Base-by-base conservation (phyloP, 495 filamentous ascomycete species). In the Penicillium nucicola region DNA sequence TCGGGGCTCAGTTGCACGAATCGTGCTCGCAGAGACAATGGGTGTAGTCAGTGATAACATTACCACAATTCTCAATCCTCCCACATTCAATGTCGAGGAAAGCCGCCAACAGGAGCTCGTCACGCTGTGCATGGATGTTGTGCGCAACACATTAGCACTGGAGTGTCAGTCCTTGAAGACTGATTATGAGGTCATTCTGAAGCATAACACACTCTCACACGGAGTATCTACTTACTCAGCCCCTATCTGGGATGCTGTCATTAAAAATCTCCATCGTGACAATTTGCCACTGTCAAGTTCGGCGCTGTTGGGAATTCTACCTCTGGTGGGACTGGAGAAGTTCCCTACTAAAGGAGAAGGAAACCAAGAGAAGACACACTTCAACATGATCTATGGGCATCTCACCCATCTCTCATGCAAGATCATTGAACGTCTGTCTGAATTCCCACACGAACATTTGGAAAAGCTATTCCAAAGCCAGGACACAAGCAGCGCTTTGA, bases 81-180 rank as follows among this genome's bases (percentile, higher is more conserved):
- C 67, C 52, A 75, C 50, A 44, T 82, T 54, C 53, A 53, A 50
- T 20, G 58, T 74, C 19, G 72, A 73, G 42, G 49, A 67, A 42
- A 55, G 64, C 0, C 62, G 57, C 5, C 70, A 76, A 46, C 50
- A 62, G 15, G 69, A 62, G n/a, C 69, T 75, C 15, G 49, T 54
- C 0, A 61, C 59, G 1, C 45, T 70, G 5, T 77, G 78, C 25
- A 76, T 88, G 61, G 75, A 82, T 35, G 84, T 92, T 38, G 79
- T 93, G 17, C 79, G 80, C 48, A 79, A 82, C 37, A 84, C 87
- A 5, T 72, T 97, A 18, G 77, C 79, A 2, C 71, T 96, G 13
- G 91, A 96, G 65, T 85, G 86, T 38, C 84, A 84, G 48, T 86
- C 84, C 5, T 77, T 92, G 1, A 80, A 78, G 36, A 82, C 82